Evolutionary conservation across 768 basidiomycete genomes (phyloP), one percentile per base, ranked within the genome.

Genomic region (Auricularia sp.): DNA sequence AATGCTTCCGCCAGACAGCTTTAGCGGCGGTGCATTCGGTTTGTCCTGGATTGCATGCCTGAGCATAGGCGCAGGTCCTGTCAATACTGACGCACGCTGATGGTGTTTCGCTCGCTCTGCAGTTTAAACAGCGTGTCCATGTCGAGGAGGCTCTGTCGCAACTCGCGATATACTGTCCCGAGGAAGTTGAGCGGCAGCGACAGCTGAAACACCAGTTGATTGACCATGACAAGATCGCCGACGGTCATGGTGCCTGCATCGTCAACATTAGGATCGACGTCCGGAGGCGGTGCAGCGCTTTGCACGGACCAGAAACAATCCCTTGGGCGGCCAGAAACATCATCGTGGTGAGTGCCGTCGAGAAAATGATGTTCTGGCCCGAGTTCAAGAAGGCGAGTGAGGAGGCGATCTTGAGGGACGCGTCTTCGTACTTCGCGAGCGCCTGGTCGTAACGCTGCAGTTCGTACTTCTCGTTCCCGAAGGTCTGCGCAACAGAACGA

Each of bases 141-240:
- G 74, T 99, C 97, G 59, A 99, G 82, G 51, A 99, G 77, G 73
- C 94, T 96, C 72, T 99, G 97, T 51, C 94, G 81, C 76, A 98
- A 85, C 73, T 99, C 97, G 61, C 97, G 92, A 71, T 99, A 99
- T 62, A 99, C 95, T 1, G 94, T 92, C 1, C 93, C 97, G 66
- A 99, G 78, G 77, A 99, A 99, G 76, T 98, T 98, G 67, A 99
- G 85, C 3, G 97, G 97, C 37, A 98, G 78, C 0, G 94, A 97
- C 0, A 99, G 79, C 72, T 99, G 97, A 80, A 99, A 99, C 39
- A 98, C 94, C 33, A 99, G 82, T 72, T 98, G 96, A 75, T 99
- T 99, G 70, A 97, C 90, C 96, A 99, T 98, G 69, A 99, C 97
- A 14, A 99, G 84, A 71, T 99, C 97, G 7, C 97, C 97, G 29